Evolutionary conservation across 1,284 basidiomycete species (phyloP).

Genomic region (Malassezia obtusa): DNA sequence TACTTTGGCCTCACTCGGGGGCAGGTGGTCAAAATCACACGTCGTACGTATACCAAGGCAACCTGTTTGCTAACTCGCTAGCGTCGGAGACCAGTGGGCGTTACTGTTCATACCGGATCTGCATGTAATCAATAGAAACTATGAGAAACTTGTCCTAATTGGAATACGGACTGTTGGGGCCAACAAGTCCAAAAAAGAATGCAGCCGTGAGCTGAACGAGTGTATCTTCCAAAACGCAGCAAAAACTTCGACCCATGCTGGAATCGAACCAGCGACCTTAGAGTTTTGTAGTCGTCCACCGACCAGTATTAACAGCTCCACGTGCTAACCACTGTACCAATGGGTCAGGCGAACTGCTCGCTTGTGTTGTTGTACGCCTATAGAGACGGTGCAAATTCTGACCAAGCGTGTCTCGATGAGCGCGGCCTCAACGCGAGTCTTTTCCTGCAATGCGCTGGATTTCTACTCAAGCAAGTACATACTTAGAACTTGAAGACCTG

Average conservation of each 20-base stretch:
- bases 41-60: constrained; percentile 47
- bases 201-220: too few relatives aligned
- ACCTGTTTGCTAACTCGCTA: too few relatives aligned
- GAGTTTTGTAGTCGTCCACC: constrained; percentile 17
- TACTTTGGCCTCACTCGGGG: constrained; percentile 93
- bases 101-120: constrained; percentile 84
- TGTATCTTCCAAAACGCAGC: too few relatives aligned
- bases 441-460: too few relatives aligned
- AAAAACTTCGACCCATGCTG: constrained; percentile 18
- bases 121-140: constrained; percentile 27
- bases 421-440: too few relatives aligned
- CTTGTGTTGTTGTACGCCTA: neutral
- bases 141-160: too few relatives aligned
- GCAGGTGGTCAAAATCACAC: constrained; percentile 95
- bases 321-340: constrained; percentile 24
- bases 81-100: constrained; percentile 93
- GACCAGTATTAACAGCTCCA: constrained; percentile 21
- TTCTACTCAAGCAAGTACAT: neutral
- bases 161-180: too few relatives aligned
- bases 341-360: constrained; percentile 2
- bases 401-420: too few relatives aligned
- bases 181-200: neutral
- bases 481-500: constrained; percentile 38
- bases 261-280: constrained; percentile 23
- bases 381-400: neutral